phyloP scores from a whole-genome alignment of 2,329 filamentous ascomycete genomes.

The Lasiodiplodia citricola region DNA sequence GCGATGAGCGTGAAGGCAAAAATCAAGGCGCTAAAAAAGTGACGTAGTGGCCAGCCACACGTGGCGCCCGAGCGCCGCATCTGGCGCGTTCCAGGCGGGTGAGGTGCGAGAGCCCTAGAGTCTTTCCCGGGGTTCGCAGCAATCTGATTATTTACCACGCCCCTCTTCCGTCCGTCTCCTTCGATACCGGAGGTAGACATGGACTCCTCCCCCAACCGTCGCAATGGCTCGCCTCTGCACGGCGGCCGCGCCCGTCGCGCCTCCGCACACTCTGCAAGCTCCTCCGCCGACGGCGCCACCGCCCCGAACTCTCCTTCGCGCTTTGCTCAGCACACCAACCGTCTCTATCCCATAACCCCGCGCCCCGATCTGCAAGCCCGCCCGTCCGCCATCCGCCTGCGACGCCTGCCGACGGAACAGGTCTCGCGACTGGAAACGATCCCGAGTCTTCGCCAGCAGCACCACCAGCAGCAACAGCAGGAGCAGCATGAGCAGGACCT shows the following conservation, averaged over 20 bases:
- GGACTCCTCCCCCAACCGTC: conserved; percentile 9
- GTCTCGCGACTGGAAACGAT: conserved; percentile 3
- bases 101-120: neutral
- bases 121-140: neutral
- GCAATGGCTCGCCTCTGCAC: conserved; percentile 13
- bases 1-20: neutral
- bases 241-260: conserved; percentile 2
- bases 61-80: conserved; percentile 21
- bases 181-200: conserved; percentile 1
- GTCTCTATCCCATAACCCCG: conserved; percentile 14
- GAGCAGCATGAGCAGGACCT: conserved; percentile 8
- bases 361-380: conserved; percentile 13
- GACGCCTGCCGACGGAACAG: conserved; percentile 2
- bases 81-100: conserved; percentile 4
- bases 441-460: conserved; percentile 11
- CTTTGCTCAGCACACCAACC: neutral
- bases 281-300: neutral
- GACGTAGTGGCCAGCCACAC: conserved; percentile 17
- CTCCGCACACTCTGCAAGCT: conserved; percentile 2
- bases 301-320: conserved; percentile 7
- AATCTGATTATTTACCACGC: conserved; percentile 9
- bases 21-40: conserved; percentile 20
- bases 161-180: neutral
- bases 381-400: conserved; percentile 19
- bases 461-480: conserved; percentile 14